A percentile compares a stretch with the other conserved stretches of the same genome.
Conservation (phyloP, 148 eudicot genomes). For the Diospyros lotus region DNA sequence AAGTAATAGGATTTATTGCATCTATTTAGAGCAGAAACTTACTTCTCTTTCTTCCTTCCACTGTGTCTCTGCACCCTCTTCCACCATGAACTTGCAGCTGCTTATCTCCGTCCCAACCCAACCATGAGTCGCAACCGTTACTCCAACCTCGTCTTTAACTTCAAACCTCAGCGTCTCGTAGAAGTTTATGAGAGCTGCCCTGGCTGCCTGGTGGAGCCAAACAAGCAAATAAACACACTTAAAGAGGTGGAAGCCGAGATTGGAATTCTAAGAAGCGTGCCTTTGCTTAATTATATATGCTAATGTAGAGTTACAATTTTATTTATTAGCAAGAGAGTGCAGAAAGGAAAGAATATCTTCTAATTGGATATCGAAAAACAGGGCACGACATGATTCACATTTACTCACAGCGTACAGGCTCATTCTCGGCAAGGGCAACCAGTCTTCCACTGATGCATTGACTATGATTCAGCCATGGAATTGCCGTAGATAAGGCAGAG, state of each 20-base stretch:
- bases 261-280: too few relatives aligned
- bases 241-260: too few relatives aligned
- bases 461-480: slow-evolving; percentile 65
- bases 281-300: neutral
- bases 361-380: neutral
- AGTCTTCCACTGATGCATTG: slow-evolving; percentile 86
- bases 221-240: neutral
- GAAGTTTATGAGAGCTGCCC: slow-evolving; percentile 81
- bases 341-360: neutral
- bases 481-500: slow-evolving; percentile 71
- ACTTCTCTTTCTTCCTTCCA: slow-evolving; percentile 97
- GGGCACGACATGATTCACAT: neutral
- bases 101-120: slow-evolving; percentile 75
- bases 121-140: slow-evolving; percentile 92
- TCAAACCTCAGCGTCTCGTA: slow-evolving; percentile 90
- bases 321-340: neutral
- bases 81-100: slow-evolving; percentile 61
- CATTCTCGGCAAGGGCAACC: slow-evolving; percentile 95
- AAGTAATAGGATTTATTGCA: too few relatives aligned
- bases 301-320: neutral
- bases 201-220: slow-evolving; percentile 64
- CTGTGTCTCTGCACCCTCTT: slow-evolving; percentile 84
- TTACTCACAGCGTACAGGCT: slow-evolving; percentile 83
- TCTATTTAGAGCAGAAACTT: slow-evolving; percentile 5
- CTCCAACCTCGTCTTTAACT: slow-evolving; percentile 67